Conservation (phyloP, 2,329 filamentous ascomycete genomes). For the Chrysoporthe austroafricana region DNA sequence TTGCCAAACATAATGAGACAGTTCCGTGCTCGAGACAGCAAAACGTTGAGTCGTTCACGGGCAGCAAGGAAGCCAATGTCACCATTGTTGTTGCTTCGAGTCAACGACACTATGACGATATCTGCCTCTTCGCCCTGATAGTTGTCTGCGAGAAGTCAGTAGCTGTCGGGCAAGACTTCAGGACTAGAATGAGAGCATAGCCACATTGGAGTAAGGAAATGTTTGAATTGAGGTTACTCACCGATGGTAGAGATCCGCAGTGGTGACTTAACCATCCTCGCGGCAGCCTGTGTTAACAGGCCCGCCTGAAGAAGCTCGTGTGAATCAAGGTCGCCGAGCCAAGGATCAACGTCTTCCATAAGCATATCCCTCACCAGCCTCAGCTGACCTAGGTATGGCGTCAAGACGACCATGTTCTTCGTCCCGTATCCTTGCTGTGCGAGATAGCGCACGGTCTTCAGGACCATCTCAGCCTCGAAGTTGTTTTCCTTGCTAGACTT, state of each 20-base stretch:
- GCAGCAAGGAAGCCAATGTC: constrained; percentile 74
- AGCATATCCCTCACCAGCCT: constrained; percentile 59
- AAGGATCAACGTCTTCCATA: constrained; percentile 60
- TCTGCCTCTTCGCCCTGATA: constrained; percentile 80
- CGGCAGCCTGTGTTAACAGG: constrained; percentile 56
- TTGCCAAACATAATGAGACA: constrained; percentile 73
- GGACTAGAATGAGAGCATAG: background rate
- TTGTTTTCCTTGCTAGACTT: constrained; percentile 63
- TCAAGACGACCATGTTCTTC: constrained; percentile 68
- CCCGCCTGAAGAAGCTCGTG: constrained; percentile 66
- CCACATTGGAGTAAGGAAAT: background rate
- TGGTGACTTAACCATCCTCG: constrained; percentile 53
- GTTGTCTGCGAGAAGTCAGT: constrained; percentile 58
- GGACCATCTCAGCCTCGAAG: constrained; percentile 68
- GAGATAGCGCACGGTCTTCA: constrained; percentile 68
- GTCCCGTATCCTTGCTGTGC: constrained; percentile 73
- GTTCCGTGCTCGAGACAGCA: constrained; percentile 69
- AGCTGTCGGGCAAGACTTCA: background rate
- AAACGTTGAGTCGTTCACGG: constrained; percentile 70
- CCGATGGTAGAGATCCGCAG: constrained; percentile 72
- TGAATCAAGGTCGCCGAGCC: constrained; percentile 71
- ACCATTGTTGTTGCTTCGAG: constrained; percentile 63
- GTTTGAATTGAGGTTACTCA: constrained; percentile 40
- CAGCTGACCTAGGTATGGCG: constrained; percentile 74
- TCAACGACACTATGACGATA: constrained; percentile 70